These are phyloP conservation scores for Penicillium taxi DNA, from an alignment of 495 filamentous ascomycete genomes.

Conservation along the genomic window DNA sequence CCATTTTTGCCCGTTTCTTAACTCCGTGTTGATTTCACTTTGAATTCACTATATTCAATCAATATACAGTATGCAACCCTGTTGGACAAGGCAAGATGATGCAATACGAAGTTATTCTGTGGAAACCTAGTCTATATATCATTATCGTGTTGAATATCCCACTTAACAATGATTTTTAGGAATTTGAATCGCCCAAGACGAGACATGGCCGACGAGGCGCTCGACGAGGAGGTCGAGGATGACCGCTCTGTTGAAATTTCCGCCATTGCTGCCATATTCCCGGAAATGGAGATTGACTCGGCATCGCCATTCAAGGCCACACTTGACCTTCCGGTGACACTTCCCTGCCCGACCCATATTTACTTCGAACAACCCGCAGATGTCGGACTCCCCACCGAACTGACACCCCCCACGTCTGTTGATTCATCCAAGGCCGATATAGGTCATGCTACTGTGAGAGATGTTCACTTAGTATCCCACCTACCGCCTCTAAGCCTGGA, in stretches of 20 bases:
- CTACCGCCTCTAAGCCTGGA: constrained; percentile 66
- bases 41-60: too few relatives aligned
- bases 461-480: constrained; percentile 60
- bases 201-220: constrained; percentile 29
- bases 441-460: constrained; percentile 19
- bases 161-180: too few relatives aligned
- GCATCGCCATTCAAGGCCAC: constrained; percentile 51
- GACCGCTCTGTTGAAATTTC: constrained; percentile 72
- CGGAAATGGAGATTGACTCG: constrained; percentile 63
- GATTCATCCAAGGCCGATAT: constrained; percentile 26
- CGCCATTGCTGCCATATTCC: constrained; percentile 81
- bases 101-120: too few relatives aligned
- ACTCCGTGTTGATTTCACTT: too few relatives aligned
- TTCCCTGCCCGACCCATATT: constrained; percentile 59
- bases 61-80: constrained; percentile 4
- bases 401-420: constrained; percentile 42
- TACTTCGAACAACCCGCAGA: constrained; percentile 54
- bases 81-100: constrained; percentile 6
- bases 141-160: too few relatives aligned
- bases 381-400: constrained; percentile 22
- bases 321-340: constrained; percentile 66
- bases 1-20: constrained; percentile 18
- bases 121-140: too few relatives aligned
- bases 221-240: constrained; percentile 39
- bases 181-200: too few relatives aligned